Percentiles rank a stretch among this genome's conserved stretches.
Conservation (phyloP, 2,329 filamentous ascomycete genomes). For the Aureobasidium pullulans region DNA sequence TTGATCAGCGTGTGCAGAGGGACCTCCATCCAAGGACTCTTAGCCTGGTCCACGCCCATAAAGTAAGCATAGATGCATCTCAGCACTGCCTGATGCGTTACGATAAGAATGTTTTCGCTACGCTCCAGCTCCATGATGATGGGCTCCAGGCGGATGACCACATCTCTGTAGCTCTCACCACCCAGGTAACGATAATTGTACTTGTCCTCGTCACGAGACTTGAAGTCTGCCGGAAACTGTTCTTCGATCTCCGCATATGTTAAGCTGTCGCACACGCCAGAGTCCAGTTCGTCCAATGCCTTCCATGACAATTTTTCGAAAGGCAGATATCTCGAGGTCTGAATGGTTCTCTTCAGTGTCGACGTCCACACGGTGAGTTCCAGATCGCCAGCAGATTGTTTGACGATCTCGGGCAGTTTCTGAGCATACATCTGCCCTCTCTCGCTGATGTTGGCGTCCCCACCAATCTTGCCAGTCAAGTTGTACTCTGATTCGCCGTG, state of each 20-base stretch:
- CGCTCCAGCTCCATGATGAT: constrained; percentile 99
- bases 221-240: constrained; percentile 87
- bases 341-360: constrained; percentile 76
- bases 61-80: constrained; percentile 98
- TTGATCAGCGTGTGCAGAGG: constrained; percentile 95
- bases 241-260: constrained; percentile 95
- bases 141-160: constrained; percentile 93
- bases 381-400: constrained; percentile 73
- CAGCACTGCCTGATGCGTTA: constrained; percentile 94
- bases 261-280: constrained; percentile 90
- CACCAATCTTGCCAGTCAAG: constrained; percentile 81
- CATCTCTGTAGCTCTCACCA: constrained; percentile 91
- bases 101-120: constrained; percentile 93
- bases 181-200: constrained; percentile 99
- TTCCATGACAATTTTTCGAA: constrained; percentile 99
- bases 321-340: constrained; percentile 78
- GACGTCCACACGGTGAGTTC: constrained; percentile 69
- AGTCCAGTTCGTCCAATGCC: constrained; percentile 92
- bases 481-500: constrained; percentile 96
- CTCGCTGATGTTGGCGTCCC: constrained; percentile 77
- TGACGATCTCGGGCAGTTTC: constrained; percentile 76
- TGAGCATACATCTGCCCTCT: constrained; percentile 82
- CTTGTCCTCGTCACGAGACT: constrained; percentile 93
- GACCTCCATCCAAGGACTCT: constrained; percentile 97
- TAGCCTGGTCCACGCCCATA: constrained; percentile 90